Evolutionary conservation across 1,284 basidiomycete genomes (phyloP), one percentile per base, ranked within the genome.

Genomic region (Fomitopsis palustris): DNA sequence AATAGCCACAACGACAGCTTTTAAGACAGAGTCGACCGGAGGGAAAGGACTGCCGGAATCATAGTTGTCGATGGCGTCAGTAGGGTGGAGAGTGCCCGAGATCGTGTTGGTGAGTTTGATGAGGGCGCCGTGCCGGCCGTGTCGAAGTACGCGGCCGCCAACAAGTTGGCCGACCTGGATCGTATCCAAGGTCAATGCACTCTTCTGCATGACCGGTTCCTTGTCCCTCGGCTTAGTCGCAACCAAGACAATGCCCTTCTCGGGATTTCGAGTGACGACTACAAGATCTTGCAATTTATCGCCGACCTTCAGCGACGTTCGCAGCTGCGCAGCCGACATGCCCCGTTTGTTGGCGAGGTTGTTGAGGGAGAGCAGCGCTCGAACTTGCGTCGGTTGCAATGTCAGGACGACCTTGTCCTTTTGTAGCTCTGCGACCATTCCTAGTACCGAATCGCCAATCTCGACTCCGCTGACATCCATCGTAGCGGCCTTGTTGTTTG

Each of bases 251-350:
- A 98, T 81, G 14, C 88, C 87, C 67, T 93, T 95, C 65, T 93
- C 94, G 1, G 86, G 78, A 71, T 95, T 95, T 67, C 93, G 91
- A n/a, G 93, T 91, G 25, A 95, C 90, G 19, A 99, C 92, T 3
- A 93, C 85, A 5, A 99, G 80, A 53, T 92, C 88, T 14, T 87
- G 78, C 23, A 99, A 74, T 62, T 81, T 80, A 56, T 95, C 90
- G 17, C 92, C 93, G 39, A 80, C 76, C 67, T 89, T 85, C 53
- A 98, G 77, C 3, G 78, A 74, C 1, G 78, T 75, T 25, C 86
- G 85, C 21, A 97, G 78, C 65, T 93, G 88, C n/a, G 88, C 79
- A 12, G 90, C 77, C 1, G 87, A 80, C 12, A 85, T 75, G 21
- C 79, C 80, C 23, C 92, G 85, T 68, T 89, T 84, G 64, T 93